These are phyloP conservation scores for Tetrapyrgos nigripes DNA, from an alignment of 1,284 basidiomycete species.

Conservation along the genomic window DNA sequence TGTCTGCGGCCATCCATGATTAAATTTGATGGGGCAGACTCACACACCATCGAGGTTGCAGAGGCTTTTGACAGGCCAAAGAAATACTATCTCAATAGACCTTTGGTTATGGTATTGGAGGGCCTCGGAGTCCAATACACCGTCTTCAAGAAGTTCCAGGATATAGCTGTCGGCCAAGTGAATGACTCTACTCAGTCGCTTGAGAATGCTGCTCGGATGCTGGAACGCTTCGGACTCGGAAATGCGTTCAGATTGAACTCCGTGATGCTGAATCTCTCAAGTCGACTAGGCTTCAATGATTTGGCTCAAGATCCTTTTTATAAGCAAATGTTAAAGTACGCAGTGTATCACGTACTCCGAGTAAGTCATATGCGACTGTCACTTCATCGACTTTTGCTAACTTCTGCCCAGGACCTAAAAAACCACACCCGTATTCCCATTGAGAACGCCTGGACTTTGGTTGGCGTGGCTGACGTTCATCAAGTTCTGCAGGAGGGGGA, in stretches of 20 bases:
- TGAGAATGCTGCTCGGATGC: conserved; percentile 49
- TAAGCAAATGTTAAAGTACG: conserved; percentile 54
- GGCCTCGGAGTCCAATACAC: conserved; percentile 56
- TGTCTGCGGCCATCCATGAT: conserved; percentile 64
- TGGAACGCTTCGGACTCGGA: conserved; percentile 53
- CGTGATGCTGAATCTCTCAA: conserved; percentile 42
- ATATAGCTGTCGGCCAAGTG: conserved; percentile 55
- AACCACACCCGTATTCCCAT: conserved; percentile 62
- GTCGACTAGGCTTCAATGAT: conserved; percentile 35
- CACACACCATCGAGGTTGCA: conserved; percentile 65
- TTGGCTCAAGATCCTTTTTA: conserved; percentile 53
- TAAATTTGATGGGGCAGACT: conserved; percentile 62
- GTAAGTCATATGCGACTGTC: neutral
- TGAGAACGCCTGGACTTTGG: conserved; percentile 64
- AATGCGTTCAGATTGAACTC: conserved; percentile 47
- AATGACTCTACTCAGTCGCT: conserved; percentile 50
- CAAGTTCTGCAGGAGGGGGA: conserved; percentile 54
- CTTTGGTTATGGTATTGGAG: conserved; percentile 74
- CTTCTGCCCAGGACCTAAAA: conserved; percentile 26
- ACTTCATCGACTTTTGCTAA: neutral
- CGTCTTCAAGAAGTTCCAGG: conserved; percentile 60
- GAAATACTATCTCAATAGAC: conserved; percentile 64
- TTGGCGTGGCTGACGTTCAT: conserved; percentile 72
- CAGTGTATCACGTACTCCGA: conserved; percentile 66
- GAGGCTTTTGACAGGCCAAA: conserved; percentile 65